Evolutionary conservation across 2,329 filamentous ascomycete species (phyloP).

Genomic region (Sarocladium brachiariae): DNA sequence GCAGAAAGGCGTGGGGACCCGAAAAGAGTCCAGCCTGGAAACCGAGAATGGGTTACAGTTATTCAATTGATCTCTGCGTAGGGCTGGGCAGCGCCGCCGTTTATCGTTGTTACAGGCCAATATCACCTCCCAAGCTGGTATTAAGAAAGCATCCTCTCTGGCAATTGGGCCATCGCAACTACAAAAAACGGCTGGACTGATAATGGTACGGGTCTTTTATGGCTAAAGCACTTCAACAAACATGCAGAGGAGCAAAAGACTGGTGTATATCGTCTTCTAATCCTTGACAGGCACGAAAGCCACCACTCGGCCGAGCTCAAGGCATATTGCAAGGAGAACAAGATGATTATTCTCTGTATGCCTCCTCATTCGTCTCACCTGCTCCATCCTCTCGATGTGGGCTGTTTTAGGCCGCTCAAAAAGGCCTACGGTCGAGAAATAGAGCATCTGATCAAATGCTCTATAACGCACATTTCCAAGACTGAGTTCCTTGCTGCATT

Average conservation of each 20-base stretch:
- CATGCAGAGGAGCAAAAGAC: constrained; percentile 19
- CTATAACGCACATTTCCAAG: constrained; percentile 25
- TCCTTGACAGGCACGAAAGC: constrained; percentile 30
- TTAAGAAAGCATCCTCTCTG: constrained; percentile 17
- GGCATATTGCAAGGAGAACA: constrained; percentile 25
- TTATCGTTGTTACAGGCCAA: constrained; percentile 12
- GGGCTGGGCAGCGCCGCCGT: constrained; percentile 9
- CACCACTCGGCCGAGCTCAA: constrained; percentile 27
- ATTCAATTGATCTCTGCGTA: constrained; percentile 11
- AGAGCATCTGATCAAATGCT: constrained; percentile 19
- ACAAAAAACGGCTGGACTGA: constrained; percentile 27
- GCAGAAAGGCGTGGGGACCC: constrained; percentile 3
- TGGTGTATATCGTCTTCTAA: constrained; percentile 25
- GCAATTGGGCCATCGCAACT: constrained; percentile 21
- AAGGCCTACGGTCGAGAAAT: constrained; percentile 22
- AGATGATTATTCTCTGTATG: constrained; percentile 31
- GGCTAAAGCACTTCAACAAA: constrained; percentile 28
- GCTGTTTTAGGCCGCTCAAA: constrained; percentile 30
- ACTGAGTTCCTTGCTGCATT: constrained; percentile 21
- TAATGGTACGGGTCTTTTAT: constrained; percentile 26
- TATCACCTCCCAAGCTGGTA: constrained; percentile 14
- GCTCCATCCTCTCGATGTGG: constrained; percentile 31
- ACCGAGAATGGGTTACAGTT: constrained; percentile 12
- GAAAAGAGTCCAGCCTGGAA: constrained; percentile 11
- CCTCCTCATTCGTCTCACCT: constrained; percentile 28